phyloP scores from a whole-genome alignment of 331 rosid species.

The Quercus tomentella region DNA sequence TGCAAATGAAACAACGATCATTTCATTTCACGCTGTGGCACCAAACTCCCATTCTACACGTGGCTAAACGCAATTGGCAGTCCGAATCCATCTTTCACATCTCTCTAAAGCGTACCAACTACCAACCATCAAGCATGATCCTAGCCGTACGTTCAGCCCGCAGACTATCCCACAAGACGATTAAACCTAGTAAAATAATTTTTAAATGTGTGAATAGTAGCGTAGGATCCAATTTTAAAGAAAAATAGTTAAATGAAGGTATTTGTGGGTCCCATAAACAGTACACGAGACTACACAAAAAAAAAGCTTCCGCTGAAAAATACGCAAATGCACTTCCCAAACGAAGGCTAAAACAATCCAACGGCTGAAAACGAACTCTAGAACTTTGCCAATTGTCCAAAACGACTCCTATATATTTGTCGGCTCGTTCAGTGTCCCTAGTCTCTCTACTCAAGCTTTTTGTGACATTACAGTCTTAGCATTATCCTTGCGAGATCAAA shows the following conservation, averaged over 20 bases:
- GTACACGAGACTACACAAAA: rapidly evolving
- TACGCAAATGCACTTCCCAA: rapidly evolving
- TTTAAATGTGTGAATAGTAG: rapidly evolving
- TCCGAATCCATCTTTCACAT: background rate
- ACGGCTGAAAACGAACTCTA: background rate
- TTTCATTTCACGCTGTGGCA: too few relatives aligned
- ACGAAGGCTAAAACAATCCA: background rate
- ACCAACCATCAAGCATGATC: background rate
- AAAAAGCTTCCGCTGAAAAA: rapidly evolving
- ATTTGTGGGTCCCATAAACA: too few relatives aligned
- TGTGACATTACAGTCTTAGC: background rate
- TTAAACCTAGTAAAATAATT: background rate
- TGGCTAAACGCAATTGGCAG: background rate
- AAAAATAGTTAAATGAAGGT: too few relatives aligned
- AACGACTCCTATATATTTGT: background rate
- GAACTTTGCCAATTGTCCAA: background rate
- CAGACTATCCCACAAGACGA: background rate
- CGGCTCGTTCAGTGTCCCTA: background rate
- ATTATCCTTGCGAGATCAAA: background rate
- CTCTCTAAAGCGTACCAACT: background rate
- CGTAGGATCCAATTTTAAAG: rapidly evolving
- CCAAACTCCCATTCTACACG: background rate
- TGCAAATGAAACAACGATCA: background rate
- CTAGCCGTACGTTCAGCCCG: background rate
- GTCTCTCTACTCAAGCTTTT: background rate